Evolutionary conservation across 148 eudicot species (phyloP).

Genomic region (Fagopyrum esculentum): DNA sequence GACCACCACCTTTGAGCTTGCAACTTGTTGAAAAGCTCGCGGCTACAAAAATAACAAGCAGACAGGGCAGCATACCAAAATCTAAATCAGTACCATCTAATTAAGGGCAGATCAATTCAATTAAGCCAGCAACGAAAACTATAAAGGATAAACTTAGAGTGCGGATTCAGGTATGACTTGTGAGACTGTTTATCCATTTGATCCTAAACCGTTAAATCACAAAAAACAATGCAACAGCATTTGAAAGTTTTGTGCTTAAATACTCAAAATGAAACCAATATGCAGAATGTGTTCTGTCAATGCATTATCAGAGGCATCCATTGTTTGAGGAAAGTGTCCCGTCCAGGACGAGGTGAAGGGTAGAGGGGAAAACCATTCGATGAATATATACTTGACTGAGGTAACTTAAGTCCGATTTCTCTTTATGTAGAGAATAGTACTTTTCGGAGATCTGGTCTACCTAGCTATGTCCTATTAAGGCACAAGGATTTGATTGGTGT

Average conservation of each 20-base stretch:
- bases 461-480: background rate
- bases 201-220: background rate
- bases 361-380: background rate
- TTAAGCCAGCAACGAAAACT: background rate
- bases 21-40: constrained; percentile 90
- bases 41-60: constrained; percentile 40
- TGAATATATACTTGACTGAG: background rate
- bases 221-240: no score
- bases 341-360: background rate
- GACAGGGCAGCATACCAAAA: background rate
- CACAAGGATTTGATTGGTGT: background rate
- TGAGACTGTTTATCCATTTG: background rate
- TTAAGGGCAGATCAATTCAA: background rate
- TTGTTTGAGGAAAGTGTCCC: background rate
- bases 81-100: constrained; percentile 1
- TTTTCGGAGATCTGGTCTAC: background rate
- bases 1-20: constrained; percentile 99
- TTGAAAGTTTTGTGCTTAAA: background rate
- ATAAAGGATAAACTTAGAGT: background rate
- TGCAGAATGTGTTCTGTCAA: background rate
- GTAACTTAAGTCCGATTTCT: background rate
- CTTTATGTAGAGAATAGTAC: background rate
- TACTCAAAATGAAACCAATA: background rate
- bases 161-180: no score
- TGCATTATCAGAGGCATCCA: background rate